Base-by-base conservation (phyloP, 352 stramenopile species). In the Globisporangium camurandrum region DNA sequence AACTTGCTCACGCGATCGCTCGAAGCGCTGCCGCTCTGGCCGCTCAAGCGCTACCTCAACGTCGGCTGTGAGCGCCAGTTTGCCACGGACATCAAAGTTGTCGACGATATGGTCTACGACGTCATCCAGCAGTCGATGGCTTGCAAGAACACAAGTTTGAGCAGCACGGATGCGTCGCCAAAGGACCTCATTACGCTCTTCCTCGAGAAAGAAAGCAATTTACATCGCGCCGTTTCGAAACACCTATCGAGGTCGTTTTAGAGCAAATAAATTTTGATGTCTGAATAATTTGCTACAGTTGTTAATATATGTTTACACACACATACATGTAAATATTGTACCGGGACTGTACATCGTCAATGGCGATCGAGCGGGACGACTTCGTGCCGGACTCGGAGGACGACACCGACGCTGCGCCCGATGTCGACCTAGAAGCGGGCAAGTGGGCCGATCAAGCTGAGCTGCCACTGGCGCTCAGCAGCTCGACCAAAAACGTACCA, bases 371-470 rank as follows among this genome's bases (percentile, higher is more conserved):
- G 30, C 45, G 59, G 28, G 55, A 33, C 14, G 70, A 84, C 62
- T 84, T 84, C 34, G 72, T 84, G 0, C 60, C 63, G 4, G 72
- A 82, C 42, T 84, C 72, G 44, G 70, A 80, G n/a, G 53, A 59
- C 33, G 53, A 59, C n/a, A n/a, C n/a, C n/a, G n/a, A n/a, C n/a
- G n/a, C n/a, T n/a, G n/a, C n/a, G n/a, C n/a, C n/a, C n/a, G n/a
- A n/a, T n/a, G n/a, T n/a, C n/a, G n/a, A n/a, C n/a, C n/a, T n/a
- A n/a, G n/a, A n/a, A n/a, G n/a, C n/a, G n/a, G n/a, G n/a, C n/a
- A n/a, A n/a, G n/a, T n/a, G n/a, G n/a, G n/a, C n/a, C n/a, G n/a
- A n/a, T n/a, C n/a, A n/a, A n/a, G n/a, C n/a, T n/a, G n/a, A n/a
- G n/a, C n/a, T n/a, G n/a, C n/a, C n/a, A n/a, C n/a, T n/a, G n/a